Evolutionary conservation across 2,329 filamentous ascomycete species (phyloP).

Genomic region (Diaporthe velutina): DNA sequence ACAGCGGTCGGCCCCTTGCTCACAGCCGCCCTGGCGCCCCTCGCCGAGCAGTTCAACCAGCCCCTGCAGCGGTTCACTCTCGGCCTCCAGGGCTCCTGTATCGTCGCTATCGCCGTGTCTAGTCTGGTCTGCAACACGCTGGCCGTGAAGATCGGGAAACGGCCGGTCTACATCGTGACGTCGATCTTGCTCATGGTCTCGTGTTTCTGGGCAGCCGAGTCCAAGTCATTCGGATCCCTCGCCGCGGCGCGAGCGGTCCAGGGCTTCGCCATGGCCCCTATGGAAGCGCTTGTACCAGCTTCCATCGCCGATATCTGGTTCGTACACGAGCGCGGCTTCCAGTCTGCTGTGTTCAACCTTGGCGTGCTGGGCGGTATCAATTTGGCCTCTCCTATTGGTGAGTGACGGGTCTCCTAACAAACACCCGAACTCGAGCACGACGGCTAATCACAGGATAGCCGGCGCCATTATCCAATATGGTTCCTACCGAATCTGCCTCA

Average conservation of each 20-base stretch:
- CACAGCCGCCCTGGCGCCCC: conserved; percentile 51
- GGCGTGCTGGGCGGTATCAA: conserved; percentile 57
- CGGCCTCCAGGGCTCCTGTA: conserved; percentile 51
- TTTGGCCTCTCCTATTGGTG: conserved; percentile 54
- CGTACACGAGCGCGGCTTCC: conserved; percentile 57
- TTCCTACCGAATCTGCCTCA: conserved; percentile 49
- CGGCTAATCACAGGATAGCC: conserved; percentile 43
- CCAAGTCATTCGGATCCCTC: conserved; percentile 49
- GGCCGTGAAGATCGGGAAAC: conserved; percentile 54
- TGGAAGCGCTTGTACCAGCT: conserved; percentile 54
- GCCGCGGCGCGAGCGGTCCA: conserved; percentile 49
- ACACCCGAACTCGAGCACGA: neutral
- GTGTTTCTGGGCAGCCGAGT: conserved; percentile 51
- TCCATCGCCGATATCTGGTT: conserved; percentile 58
- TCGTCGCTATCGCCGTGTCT: conserved; percentile 51
- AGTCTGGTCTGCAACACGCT: conserved; percentile 52
- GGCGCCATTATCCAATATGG: conserved; percentile 54
- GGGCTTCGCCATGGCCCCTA: conserved; percentile 54
- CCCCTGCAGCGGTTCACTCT: conserved; percentile 50
- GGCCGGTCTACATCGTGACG: conserved; percentile 51
- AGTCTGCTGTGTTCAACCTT: conserved; percentile 56
- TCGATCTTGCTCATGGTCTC: conserved; percentile 50
- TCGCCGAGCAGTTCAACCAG: conserved; percentile 49
- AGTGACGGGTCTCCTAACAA: conserved; percentile 24
- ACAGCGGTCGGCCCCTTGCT: conserved; percentile 54